Conservation (phyloP, 768 basidiomycete genomes). For the Naganishia kalamii region DNA sequence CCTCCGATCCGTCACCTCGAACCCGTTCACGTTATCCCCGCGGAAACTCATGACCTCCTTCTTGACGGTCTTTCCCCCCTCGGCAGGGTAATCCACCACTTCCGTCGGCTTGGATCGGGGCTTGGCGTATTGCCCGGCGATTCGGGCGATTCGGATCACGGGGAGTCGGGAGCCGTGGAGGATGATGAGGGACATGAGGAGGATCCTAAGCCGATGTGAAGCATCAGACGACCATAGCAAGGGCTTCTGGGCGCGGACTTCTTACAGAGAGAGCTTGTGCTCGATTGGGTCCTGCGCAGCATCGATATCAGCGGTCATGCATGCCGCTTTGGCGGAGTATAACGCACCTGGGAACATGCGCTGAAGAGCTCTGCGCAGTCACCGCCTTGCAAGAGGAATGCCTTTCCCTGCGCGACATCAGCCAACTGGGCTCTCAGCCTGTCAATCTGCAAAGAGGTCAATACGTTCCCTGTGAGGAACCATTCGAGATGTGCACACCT, state of each 20-base stretch:
- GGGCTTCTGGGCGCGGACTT: background rate
- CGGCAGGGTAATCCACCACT: conserved; percentile 57
- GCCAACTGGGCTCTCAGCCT: conserved; percentile 65
- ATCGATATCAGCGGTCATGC: no score
- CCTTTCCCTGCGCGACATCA: conserved; percentile 75
- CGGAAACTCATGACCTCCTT: conserved; percentile 79
- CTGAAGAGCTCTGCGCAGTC: conserved; percentile 97
- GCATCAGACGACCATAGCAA: background rate
- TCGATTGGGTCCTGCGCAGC: conserved; percentile 42
- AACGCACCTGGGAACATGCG: conserved; percentile 72
- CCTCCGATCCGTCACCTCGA: conserved; percentile 60
- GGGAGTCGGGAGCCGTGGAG: conserved; percentile 89
- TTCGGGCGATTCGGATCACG: conserved; percentile 67
- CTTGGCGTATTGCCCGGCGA: conserved; percentile 95
- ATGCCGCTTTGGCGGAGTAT: background rate
- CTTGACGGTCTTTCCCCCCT: conserved; percentile 32
- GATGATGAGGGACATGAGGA: conserved; percentile 90
- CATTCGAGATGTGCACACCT: conserved; percentile 55
- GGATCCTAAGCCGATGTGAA: conserved; percentile 54
- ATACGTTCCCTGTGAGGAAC: no score
- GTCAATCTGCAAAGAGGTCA: conserved; percentile 32
- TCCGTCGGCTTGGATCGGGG: conserved; percentile 81
- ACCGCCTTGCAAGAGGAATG: conserved; percentile 91
- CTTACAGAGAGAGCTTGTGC: conserved; percentile 47
- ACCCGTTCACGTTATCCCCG: conserved; percentile 96